These are phyloP conservation scores for Ogataea haglerorum DNA, from an alignment of 805 yeast genomes.

Conservation along the genomic window DNA sequence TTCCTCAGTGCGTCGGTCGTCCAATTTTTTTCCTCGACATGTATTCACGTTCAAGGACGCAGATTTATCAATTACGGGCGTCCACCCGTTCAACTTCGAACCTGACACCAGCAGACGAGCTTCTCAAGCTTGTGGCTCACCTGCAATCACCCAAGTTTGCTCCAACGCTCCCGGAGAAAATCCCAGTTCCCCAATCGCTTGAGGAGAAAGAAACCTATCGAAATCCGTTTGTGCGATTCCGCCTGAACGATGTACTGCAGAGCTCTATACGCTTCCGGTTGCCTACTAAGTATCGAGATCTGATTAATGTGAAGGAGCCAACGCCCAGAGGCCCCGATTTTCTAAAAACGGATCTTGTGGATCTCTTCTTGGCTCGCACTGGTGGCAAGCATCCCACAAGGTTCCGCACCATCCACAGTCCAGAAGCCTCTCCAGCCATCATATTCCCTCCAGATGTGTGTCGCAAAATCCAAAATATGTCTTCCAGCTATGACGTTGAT, in stretches of 20 bases:
- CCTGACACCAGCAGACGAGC: not conserved
- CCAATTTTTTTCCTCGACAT: slow-evolving; percentile 3
- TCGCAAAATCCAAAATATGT: not conserved
- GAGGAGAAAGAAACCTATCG: slow-evolving; percentile 16
- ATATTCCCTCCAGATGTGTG: slow-evolving; percentile 6
- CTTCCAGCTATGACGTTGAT: not conserved
- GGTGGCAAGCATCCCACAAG: not conserved
- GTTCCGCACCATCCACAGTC: not conserved
- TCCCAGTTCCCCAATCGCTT: slow-evolving; percentile 6
- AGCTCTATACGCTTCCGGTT: slow-evolving; percentile 9
- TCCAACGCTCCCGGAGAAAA: slow-evolving; percentile 9
- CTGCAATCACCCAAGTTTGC: not conserved
- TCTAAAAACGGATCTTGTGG: slow-evolving; percentile 11
- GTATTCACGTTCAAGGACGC: not conserved
- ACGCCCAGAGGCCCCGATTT: slow-evolving; percentile 7
- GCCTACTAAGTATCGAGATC: slow-evolving; percentile 16
- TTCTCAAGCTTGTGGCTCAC: not conserved
- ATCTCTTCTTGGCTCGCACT: slow-evolving; percentile 14
- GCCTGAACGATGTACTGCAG: slow-evolving; percentile 13
- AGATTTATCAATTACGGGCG: no score
- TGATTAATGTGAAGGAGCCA: slow-evolving; percentile 19
- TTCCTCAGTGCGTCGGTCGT: slow-evolving; percentile 2
- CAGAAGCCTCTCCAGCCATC: not conserved
- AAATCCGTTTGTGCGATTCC: slow-evolving; percentile 17
- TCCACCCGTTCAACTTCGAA: not conserved